Percentiles rank a stretch among this genome's conserved stretches.
These are phyloP conservation scores for Curvularia sp. DNA, from an alignment of 2,329 filamentous ascomycete species.

Conservation along the genomic window DNA sequence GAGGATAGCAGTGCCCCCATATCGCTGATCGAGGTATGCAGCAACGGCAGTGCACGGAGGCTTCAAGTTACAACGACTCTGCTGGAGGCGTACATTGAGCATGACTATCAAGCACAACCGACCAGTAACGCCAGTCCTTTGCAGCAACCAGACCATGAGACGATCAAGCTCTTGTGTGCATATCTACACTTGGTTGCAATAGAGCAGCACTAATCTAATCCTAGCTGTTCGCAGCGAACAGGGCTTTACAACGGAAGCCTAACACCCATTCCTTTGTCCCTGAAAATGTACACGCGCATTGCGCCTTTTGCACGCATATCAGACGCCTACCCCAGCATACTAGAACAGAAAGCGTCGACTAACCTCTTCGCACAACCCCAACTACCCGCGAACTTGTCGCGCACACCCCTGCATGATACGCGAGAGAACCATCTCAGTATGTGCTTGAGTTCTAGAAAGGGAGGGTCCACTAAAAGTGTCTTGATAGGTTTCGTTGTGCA, in stretches of 20 bases:
- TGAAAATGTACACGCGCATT: background rate
- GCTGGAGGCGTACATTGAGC: conserved; percentile 8
- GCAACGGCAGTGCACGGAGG: background rate
- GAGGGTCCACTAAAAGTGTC: background rate
- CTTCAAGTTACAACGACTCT: conserved; percentile 1
- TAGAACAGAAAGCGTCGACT: background rate
- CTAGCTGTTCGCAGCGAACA: conserved; percentile 5
- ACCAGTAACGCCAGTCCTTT: rapidly evolving
- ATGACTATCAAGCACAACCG: background rate
- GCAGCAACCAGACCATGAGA: conserved; percentile 1
- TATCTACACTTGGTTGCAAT: background rate
- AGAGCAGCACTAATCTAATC: background rate
- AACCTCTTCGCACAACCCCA: background rate
- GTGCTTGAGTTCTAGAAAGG: background rate
- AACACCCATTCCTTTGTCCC: conserved; percentile 2
- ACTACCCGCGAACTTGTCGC: background rate
- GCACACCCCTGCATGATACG: background rate
- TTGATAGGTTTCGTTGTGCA: conserved; percentile 11
- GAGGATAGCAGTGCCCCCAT: background rate
- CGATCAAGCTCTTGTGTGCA: conserved; percentile 4
- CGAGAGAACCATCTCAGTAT: conserved; percentile 3
- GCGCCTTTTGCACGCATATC: conserved; percentile 1
- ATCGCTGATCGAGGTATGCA: conserved; percentile 1
- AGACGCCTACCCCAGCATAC: background rate
- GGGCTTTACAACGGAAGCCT: background rate